Base-by-base conservation (phyloP, 1,284 basidiomycete species). In the Ceratorhiza oryzae-sativae region DNA sequence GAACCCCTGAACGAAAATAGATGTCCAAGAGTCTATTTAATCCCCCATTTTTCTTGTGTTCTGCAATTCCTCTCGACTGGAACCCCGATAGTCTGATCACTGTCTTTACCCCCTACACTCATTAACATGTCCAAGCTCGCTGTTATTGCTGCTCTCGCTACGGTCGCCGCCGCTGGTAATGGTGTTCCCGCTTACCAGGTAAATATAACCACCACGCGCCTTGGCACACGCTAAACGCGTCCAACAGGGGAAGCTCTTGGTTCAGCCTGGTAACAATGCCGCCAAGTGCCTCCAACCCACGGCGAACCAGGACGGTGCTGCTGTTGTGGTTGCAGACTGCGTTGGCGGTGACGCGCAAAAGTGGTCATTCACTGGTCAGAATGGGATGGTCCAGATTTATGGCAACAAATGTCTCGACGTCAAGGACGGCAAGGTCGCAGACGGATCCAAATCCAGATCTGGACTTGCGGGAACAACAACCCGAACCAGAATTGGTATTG, bases 391-490 rank as follows among this genome's bases (percentile, higher is more conserved):
- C 49, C 53, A 67, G 63, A 39, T 67, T 30, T 42, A 67, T 34
- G 63, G 63, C 63, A 53, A 67, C 49, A 67, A 67, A 49, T 67
- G 63, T 25, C 49, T 67, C 23, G 63, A 67, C 36, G 63, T 67
- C 63, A 55, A 55, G 34, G 49, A 67, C 23, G 63, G 63, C 20
- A 6, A 20, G 34, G 51, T 53, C 49, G 63, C n/a, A 48, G 49
- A 67, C 49, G 63, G 63, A 10, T 18, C 36, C 48, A 67, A 72
- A 27, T 75, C 25, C 83, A 85, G 79, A 77, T 86, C 49, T 86
- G 82, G 81, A 73, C 73, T n/a, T 86, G 85, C 78, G 76, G 72
- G 41, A 25, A 75, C 68, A 75, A 76, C 46, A 84, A 79, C 74
- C 72, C 81, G 18, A 86, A 86, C 75, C 75, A 76, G 56, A 68